Percentiles rank a stretch among this genome's conserved stretches.
phyloP scores from a whole-genome alignment of 2,329 filamentous ascomycete genomes.

The Nemania bipapillata region DNA sequence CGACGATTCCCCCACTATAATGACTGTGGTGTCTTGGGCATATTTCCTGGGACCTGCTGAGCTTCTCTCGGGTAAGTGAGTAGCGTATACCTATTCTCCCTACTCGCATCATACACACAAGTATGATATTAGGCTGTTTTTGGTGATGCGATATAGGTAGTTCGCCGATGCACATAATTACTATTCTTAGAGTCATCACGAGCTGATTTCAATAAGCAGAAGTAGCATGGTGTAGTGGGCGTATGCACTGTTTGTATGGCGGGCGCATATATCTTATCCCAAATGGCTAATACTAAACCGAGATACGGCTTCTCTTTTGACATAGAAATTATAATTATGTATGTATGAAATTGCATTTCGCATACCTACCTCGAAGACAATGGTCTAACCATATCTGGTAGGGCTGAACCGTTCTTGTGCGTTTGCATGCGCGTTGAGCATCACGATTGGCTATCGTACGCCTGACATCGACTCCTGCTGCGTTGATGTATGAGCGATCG shows the following conservation, averaged over 20 bases:
- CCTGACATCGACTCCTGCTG: slow-evolving; percentile 2
- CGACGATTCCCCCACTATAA: slow-evolving; percentile 6
- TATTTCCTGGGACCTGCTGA: neutral
- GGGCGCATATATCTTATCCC: neutral
- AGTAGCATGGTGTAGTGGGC: neutral
- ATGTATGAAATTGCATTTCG: neutral
- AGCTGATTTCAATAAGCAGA: neutral
- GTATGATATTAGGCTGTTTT: neutral
- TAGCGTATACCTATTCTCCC: neutral
- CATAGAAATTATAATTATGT: neutral
- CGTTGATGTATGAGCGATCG: slow-evolving; percentile 19
- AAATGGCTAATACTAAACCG: neutral
- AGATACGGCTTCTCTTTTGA: neutral
- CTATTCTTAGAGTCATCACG: neutral
- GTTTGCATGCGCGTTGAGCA: slow-evolving; percentile 15
- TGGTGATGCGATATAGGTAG: neutral
- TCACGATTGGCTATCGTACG: slow-evolving; percentile 40
- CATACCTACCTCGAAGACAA: neutral
- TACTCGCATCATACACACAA: neutral
- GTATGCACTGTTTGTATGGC: neutral
- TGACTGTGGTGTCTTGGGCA: slow-evolving; percentile 10
- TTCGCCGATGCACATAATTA: neutral
- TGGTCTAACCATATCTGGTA: slow-evolving; percentile 29
- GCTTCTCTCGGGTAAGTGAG: neutral
- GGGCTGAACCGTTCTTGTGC: slow-evolving; percentile 33